Conservation (phyloP, 2,329 filamentous ascomycete genomes). For the Karstenula rhodostoma region DNA sequence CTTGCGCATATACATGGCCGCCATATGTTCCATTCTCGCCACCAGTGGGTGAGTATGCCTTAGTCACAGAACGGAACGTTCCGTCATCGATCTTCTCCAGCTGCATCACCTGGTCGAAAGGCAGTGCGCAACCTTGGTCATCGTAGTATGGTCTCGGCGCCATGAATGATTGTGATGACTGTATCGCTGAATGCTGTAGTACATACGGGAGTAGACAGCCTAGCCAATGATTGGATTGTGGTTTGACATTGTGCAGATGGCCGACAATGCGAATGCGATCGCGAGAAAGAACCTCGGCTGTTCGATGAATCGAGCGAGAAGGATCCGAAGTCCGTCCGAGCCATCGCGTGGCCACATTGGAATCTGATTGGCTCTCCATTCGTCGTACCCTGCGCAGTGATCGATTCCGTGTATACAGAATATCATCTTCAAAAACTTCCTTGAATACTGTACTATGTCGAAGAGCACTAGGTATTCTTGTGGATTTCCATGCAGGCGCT, state of each 20-base stretch:
- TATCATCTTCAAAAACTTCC: too few relatives aligned
- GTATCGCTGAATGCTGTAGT: background rate
- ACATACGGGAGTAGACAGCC: background rate
- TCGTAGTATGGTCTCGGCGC: conserved; percentile 39
- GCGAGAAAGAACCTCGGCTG: conserved; percentile 1
- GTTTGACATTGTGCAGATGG: background rate
- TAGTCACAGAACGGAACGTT: conserved; percentile 51
- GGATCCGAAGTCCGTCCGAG: background rate
- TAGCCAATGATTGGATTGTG: background rate
- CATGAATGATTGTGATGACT: conserved; percentile 21
- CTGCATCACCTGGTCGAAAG: conserved; percentile 52
- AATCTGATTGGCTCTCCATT: background rate
- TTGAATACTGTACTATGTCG: too few relatives aligned
- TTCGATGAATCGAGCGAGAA: background rate
- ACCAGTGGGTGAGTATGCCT: conserved; percentile 54
- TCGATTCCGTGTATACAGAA: background rate
- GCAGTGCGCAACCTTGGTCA: conserved; percentile 34
- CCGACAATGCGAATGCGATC: background rate
- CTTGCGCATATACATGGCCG: conserved; percentile 66
- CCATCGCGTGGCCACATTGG: background rate
- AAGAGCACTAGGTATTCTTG: too few relatives aligned
- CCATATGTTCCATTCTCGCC: conserved; percentile 58
- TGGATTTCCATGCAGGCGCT: too few relatives aligned
- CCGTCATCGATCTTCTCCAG: conserved; percentile 52
- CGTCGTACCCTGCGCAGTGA: background rate